Evolutionary conservation across 2,329 filamentous ascomycete species (phyloP).

Genomic region (Hypomyces perniciosus): DNA sequence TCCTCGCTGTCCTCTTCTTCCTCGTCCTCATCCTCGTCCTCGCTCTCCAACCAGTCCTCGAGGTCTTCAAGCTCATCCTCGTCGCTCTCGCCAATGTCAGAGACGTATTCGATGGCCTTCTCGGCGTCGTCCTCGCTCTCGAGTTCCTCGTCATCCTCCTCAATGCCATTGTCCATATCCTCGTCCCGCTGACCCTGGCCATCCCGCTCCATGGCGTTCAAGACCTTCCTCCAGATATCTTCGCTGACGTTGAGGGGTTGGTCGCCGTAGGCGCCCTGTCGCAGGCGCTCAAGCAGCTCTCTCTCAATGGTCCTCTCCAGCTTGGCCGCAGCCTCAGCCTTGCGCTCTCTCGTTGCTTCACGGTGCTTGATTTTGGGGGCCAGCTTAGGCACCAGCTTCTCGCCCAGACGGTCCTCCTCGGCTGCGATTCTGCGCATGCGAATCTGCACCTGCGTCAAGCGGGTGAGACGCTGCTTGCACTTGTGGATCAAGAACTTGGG

Average conservation of each 20-base stretch:
- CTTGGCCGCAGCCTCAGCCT: slow-evolving; percentile 79
- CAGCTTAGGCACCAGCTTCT: slow-evolving; percentile 79
- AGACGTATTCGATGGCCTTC: slow-evolving; percentile 85
- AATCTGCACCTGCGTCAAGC: slow-evolving; percentile 87
- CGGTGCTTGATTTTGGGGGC: slow-evolving; percentile 82
- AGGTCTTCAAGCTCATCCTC: slow-evolving; percentile 75
- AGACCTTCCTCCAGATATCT: slow-evolving; percentile 93
- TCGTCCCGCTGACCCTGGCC: slow-evolving; percentile 78
- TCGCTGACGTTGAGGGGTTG: slow-evolving; percentile 93
- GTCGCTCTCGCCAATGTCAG: slow-evolving; percentile 72
- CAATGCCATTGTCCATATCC: slow-evolving; percentile 82
- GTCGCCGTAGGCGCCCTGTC: slow-evolving; percentile 91
- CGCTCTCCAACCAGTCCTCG: slow-evolving; percentile 87
- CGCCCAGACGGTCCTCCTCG: slow-evolving; percentile 84
- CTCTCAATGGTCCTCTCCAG: slow-evolving; percentile 93
- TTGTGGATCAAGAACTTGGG: slow-evolving; percentile 91
- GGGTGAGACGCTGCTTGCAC: slow-evolving; percentile 91
- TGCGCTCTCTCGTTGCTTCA: slow-evolving; percentile 69
- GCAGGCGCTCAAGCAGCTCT: slow-evolving; percentile 83
- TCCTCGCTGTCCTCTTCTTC: slow-evolving; percentile 54
- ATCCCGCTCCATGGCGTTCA: slow-evolving; percentile 80
- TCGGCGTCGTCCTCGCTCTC: slow-evolving; percentile 70
- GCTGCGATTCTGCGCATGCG: slow-evolving; percentile 71
- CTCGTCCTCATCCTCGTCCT: slow-evolving; percentile 52
- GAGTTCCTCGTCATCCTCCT: slow-evolving; percentile 65